Evolutionary conservation across 805 yeast genomes (phyloP), one percentile per base, ranked within the genome.

Genomic region (Pichia phayaonensis): DNA sequence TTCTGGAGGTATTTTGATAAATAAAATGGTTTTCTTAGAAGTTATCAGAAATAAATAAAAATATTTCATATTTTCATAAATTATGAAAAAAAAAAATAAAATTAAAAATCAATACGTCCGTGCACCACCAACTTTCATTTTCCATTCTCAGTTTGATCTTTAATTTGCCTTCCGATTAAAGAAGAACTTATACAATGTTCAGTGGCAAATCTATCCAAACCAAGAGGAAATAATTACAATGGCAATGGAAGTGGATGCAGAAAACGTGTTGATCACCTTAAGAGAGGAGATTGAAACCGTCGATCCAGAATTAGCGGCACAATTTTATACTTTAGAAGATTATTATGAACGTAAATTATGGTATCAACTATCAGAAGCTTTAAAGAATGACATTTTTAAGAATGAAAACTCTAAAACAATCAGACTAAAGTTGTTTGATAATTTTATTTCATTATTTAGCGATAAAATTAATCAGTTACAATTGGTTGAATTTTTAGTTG

Each of bases 261-360:
- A 76, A 16, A 70, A 73, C 16, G 69, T 80, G 8, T 72, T 84
- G 58, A 76, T 79, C 23, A 75, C 81, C 4, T 72, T 89, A 47
- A 79, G 95, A 48, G 74, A 75, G 59, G 85, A 83, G 61, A 73
- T 82, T 5, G 87, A 84, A 52, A 71, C 78, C 3, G 60, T 58
- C 4, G 62, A 62, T 46, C 42, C 57, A 1, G 88, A 83, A 40
- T 72, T 90, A 47, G 72, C 80, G 11, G 77, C 81, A 27, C 65
- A 74, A 8, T 76, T 85, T 59, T 83, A 79, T 62, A 77, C 79
- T 48, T 77, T 92, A 63, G 97, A 90, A 62, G 96, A 89, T 60
- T 73, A 74, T 51, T 86, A 88, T 69, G 96, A 90, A 62, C 75
- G 96, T 59, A 90, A 89, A 67, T 76, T 92, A 64, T 94, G 97